phyloP scores from a whole-genome alignment of 179 eudicot species.

The Beta macrorhiza region DNA sequence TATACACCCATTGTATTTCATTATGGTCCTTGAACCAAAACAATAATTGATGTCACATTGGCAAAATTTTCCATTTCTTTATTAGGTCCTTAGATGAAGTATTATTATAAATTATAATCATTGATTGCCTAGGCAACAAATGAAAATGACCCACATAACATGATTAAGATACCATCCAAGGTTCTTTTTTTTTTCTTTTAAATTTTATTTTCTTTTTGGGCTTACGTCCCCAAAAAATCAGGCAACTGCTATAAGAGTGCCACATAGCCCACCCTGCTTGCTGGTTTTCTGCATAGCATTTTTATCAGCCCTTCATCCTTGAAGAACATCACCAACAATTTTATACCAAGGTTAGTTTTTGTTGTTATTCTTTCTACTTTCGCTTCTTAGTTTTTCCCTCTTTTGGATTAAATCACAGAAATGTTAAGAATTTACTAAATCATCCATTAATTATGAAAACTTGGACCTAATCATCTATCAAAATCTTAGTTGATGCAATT shows the following conservation, averaged over 20 bases:
- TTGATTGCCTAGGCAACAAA: too few species aligned
- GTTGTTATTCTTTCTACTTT: neutral
- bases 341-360: neutral
- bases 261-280: conserved; percentile 15
- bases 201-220: too few species aligned
- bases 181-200: too few species aligned
- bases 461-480: neutral
- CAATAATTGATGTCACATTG: too few species aligned
- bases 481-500: neutral
- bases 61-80: too few species aligned
- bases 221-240: too few species aligned
- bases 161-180: too few species aligned
- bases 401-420: neutral
- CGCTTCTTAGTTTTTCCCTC: neutral
- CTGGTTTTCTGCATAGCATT: neutral
- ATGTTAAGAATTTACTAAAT: neutral
- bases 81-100: too few species aligned
- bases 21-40: too few species aligned
- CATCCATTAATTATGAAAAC: neutral
- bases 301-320: neutral
- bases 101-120: too few species aligned
- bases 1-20: too few species aligned
- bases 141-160: too few species aligned
- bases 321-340: neutral
- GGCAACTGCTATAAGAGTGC: conserved; percentile 4